phyloP scores from a whole-genome alignment of 208 protist species.

The Balamuthia mandrillaris region DNA sequence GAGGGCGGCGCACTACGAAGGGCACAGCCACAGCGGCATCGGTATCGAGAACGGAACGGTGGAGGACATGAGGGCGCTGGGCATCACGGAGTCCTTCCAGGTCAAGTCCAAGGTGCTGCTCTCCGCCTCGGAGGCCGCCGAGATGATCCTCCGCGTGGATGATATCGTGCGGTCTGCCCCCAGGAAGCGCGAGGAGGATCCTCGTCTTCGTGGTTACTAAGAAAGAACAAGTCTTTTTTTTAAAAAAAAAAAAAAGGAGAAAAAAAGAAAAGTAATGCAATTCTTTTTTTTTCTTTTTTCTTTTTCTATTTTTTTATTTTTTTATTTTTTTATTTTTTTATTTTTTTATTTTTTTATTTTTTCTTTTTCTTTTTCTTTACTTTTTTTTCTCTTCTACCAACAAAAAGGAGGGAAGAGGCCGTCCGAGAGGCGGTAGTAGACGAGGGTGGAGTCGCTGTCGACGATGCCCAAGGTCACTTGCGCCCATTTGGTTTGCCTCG shows the following conservation, averaged over 20 bases:
- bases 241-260: background rate
- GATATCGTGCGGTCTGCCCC: conserved; percentile 85
- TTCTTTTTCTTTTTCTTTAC: too few relatives aligned
- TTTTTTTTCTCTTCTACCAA: too few relatives aligned
- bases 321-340: too few relatives aligned
- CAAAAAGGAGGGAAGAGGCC: background rate
- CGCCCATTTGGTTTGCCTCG: background rate
- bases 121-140: conserved; percentile 95
- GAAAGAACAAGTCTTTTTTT: background rate
- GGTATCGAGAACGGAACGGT: conserved; percentile 91
- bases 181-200: conserved; percentile 22
- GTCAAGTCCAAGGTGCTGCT: conserved; percentile 95
- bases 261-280: background rate
- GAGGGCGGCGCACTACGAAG: conserved; percentile 77
- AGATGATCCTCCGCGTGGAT: conserved; percentile 99
- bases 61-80: conserved; percentile 87
- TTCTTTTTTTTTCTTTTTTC: too few relatives aligned
- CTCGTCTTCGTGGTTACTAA: background rate
- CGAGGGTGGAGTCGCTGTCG: background rate
- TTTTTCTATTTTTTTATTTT: too few relatives aligned
- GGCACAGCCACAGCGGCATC: conserved; percentile 64
- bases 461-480: conserved; percentile 19
- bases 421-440: background rate
- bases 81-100: conserved; percentile 92
- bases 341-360: too few relatives aligned